Conservation (phyloP, 148 eudicot genomes). For the Nepenthes mirabilis region DNA sequence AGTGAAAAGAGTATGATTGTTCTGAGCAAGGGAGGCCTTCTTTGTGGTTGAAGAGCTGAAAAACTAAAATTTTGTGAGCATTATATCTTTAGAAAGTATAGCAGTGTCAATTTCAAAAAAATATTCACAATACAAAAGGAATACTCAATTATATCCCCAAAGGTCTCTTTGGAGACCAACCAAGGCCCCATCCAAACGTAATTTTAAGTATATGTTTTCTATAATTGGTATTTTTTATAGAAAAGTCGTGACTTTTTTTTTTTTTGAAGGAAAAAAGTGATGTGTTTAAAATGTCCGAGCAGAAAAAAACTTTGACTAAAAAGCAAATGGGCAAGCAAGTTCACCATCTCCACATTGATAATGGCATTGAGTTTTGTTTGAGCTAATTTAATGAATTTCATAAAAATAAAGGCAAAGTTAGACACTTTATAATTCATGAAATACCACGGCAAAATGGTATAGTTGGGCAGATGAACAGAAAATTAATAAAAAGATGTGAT, state of each 20-base stretch:
- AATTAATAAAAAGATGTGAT: too few species aligned
- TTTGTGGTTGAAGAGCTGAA: neutral
- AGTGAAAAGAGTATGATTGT: neutral
- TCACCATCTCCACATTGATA: neutral
- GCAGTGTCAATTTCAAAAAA: neutral
- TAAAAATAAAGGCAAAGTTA: too few species aligned
- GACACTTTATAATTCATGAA: too few species aligned
- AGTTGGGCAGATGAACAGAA: too few species aligned
- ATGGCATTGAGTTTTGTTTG: neutral
- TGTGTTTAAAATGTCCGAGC: neutral
- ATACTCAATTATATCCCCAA: constrained; percentile 9
- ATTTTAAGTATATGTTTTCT: neutral
- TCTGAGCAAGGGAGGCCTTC: neutral
- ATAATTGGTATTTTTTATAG: constrained; percentile 6
- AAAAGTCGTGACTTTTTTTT: neutral
- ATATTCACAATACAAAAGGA: constrained; percentile 2
- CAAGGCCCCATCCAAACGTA: neutral
- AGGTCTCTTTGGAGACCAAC: constrained; percentile 6
- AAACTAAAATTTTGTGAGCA: neutral
- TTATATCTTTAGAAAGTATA: neutral
- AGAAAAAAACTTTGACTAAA: neutral
- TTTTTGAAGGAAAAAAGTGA: constrained; percentile 1
- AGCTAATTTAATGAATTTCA: too few species aligned
- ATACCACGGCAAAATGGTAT: too few species aligned
- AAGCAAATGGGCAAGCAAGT: constrained; percentile 1